A percentile compares a stretch with the other conserved stretches of the same genome.
These are phyloP conservation scores for Sphenostylis stenocarpa DNA, from an alignment of 306 rosid species.

Conservation along the genomic window DNA sequence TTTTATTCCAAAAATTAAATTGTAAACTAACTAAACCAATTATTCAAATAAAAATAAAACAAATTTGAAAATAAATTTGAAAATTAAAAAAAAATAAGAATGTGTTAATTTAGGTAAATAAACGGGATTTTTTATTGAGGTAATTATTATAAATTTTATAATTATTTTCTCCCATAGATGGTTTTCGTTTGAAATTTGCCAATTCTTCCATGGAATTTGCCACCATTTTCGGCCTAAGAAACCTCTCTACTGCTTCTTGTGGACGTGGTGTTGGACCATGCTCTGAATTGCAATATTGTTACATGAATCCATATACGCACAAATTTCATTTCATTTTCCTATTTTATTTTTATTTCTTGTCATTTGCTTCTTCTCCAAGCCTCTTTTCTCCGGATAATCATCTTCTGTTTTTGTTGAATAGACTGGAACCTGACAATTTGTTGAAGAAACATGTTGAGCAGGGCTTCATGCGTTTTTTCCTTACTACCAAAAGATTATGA, in stretches of 20 bases:
- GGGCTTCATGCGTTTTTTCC: conserved; percentile 16
- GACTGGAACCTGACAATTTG: not conserved
- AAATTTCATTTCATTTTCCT: not conserved
- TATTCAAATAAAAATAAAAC: no score
- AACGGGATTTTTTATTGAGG: no score
- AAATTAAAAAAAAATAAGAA: no score
- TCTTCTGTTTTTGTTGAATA: not conserved
- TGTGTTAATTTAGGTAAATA: no score
- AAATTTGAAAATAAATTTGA: no score
- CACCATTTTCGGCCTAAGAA: conserved; percentile 35
- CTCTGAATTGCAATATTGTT: not conserved
- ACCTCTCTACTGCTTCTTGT: conserved; percentile 34
- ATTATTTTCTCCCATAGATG: conserved; percentile 6
- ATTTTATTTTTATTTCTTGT: conserved; percentile 3
- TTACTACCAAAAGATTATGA: not conserved
- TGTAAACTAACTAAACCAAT: no score
- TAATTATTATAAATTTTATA: not conserved
- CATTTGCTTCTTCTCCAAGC: not conserved
- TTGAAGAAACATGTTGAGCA: not conserved
- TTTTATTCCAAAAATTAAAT: no score
- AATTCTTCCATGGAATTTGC: conserved; percentile 28
- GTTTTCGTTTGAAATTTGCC: conserved; percentile 25
- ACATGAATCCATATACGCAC: not conserved
- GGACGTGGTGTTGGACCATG: conserved; percentile 15
- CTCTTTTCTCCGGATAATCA: not conserved